Evolutionary conservation across 352 stramenopile species (phyloP).

Genomic region (Phytophthora fragariae): DNA sequence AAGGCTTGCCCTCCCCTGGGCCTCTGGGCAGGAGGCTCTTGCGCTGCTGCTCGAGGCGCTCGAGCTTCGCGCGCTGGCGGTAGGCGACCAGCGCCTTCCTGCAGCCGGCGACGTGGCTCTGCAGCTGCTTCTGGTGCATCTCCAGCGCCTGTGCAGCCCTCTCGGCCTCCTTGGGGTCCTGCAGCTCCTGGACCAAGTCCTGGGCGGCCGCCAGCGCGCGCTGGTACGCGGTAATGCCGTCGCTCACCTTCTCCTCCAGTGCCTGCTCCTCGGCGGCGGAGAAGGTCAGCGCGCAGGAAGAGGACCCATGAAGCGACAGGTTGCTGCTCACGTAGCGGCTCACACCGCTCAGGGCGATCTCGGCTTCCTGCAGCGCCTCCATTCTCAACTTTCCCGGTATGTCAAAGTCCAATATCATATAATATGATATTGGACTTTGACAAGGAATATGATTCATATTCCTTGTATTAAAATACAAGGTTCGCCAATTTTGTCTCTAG

Average conservation of each 20-base stretch:
- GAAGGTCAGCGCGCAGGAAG: constrained; percentile 42
- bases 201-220: constrained; percentile 46
- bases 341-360: constrained; percentile 54
- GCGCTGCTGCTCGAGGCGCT: constrained; percentile 64
- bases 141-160: constrained; percentile 40
- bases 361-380: constrained; percentile 53
- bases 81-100: constrained; percentile 75
- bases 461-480: too few relatives aligned
- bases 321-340: constrained; percentile 56
- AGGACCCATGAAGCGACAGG: constrained; percentile 20
- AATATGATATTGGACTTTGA: too few relatives aligned
- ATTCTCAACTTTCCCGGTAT: constrained; percentile 17
- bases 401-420: too few relatives aligned
- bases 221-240: constrained; percentile 46
- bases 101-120: constrained; percentile 46
- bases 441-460: too few relatives aligned
- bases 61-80: constrained; percentile 63
- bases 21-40: constrained; percentile 51
- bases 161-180: constrained; percentile 35
- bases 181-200: constrained; percentile 57
- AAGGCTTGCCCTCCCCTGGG: constrained; percentile 14
- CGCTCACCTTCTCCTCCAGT: constrained; percentile 68
- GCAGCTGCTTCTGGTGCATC: constrained; percentile 41
- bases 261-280: constrained; percentile 65
- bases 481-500: too few relatives aligned